Base-by-base conservation (phyloP, 2,329 filamentous ascomycete species). In the Colletotrichum tropicale region DNA sequence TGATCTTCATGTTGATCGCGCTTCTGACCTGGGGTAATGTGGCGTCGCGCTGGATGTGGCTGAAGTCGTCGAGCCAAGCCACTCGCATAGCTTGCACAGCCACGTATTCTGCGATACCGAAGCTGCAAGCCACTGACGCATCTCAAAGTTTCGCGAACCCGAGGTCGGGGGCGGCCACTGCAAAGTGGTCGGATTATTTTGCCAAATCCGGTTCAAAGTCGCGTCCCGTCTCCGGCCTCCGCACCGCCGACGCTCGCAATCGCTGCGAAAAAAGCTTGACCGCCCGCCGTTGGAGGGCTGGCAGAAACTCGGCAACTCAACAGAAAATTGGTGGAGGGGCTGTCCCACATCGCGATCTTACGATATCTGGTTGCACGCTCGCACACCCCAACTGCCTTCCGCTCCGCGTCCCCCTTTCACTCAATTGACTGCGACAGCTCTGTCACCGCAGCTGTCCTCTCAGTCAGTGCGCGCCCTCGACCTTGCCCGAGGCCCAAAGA, bases 241-340 rank as follows among this genome's bases (percentile, higher is more conserved):
- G 43, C 61, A 48, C 65, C 64, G 69, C 48, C 38, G 70, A 64
- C 28, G 21, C 30, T 61, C 55, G 34, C 74, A 74, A 58, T n/a
- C 36, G 62, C 55, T 30, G 48, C n/a, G 52, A 55, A 24, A 67
- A 67, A 67, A 5, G 55, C 43, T 38, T 76, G 74, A 76, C 74
- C 74, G 74, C 74, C 48, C 70, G 70, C 74, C 36, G 38, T 56
- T 64, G 30, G 43, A 64, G 70, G 56, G 28, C 70, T 69, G 74
- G 74, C 74, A 74, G 70, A 76, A 76, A 74, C 9, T 38, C 70
- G 65, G 58, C 58, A 36, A 52, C 70, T 76, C 74, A 74, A 76
- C 74, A 76, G 73, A 75, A 75, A 76, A 74, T 74, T 48, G 74
- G 43, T 52, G 43, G 70, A 76, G 74, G 74, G 74, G 70, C 36